These are phyloP conservation scores for Paramecium octaurelia DNA, from an alignment of 73 alveolate species.

Conservation along the genomic window DNA sequence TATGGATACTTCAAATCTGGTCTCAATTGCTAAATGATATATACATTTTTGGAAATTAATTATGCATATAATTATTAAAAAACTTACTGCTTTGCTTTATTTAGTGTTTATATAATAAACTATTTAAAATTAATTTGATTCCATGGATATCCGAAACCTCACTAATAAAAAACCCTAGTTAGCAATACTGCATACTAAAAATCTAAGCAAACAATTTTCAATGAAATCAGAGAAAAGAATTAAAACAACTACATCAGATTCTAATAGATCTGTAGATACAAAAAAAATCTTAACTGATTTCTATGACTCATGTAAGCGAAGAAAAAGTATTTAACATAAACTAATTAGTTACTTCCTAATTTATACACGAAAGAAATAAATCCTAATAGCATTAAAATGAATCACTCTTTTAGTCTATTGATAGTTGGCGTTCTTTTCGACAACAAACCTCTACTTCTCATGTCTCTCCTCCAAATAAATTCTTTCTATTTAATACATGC, in stretches of 20 bases:
- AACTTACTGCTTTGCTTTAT: background rate
- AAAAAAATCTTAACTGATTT: slow-evolving; percentile 11
- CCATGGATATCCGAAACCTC: background rate
- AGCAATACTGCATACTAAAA: background rate
- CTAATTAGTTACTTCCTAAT: background rate
- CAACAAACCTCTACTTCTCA: background rate
- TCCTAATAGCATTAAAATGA: background rate
- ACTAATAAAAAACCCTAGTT: background rate
- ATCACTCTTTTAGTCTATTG: background rate
- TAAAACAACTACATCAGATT: background rate
- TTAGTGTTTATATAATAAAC: background rate
- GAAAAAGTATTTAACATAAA: background rate
- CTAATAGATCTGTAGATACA: background rate
- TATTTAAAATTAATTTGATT: background rate
- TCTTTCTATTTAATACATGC: background rate
- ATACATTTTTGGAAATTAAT: background rate
- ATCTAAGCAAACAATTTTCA: background rate
- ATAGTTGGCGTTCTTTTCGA: background rate
- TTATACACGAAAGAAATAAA: background rate
- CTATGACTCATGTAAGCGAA: background rate
- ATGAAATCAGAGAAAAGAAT: background rate
- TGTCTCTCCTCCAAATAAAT: background rate
- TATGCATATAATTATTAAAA: background rate
- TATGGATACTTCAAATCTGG: background rate
- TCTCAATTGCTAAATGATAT: background rate